Conservation (phyloP, 2,329 filamentous ascomycete species). For the Cyphellophora europaea region DNA sequence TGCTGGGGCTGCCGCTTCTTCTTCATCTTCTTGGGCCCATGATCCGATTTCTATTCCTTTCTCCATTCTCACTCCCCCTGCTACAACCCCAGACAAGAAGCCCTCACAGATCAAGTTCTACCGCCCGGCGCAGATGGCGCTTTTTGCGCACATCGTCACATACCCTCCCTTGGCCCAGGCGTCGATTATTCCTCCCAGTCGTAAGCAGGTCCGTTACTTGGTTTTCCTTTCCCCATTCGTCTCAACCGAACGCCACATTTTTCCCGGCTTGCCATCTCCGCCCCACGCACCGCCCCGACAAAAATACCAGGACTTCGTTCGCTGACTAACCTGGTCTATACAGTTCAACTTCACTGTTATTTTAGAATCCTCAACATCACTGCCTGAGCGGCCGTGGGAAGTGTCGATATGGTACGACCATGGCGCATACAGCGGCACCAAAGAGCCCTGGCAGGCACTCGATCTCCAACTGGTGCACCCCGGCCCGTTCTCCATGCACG, state of each 20-base stretch:
- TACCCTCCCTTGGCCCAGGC: slow-evolving; percentile 70
- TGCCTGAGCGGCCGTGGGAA: slow-evolving; percentile 55
- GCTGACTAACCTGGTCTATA: no score
- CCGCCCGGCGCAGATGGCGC: slow-evolving; percentile 32
- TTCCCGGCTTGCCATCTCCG: no score
- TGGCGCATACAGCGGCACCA: slow-evolving; percentile 31
- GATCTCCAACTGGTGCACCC: slow-evolving; percentile 37
- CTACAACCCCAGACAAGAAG: slow-evolving; percentile 8
- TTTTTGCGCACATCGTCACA: slow-evolving; percentile 48
- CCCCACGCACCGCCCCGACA: no score
- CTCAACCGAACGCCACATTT: no score
- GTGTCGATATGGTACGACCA: slow-evolving; percentile 67
- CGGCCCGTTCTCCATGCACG: slow-evolving; percentile 18
- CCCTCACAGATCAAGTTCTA: slow-evolving; percentile 25
- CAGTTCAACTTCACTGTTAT: slow-evolving; percentile 57
- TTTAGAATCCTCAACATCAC: slow-evolving; percentile 53
- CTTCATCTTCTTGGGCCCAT: no score
- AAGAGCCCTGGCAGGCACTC: slow-evolving; percentile 44
- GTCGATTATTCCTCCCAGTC: slow-evolving; percentile 45
- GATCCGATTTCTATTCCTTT: no score
- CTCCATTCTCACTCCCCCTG: no score
- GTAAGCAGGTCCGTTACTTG: slow-evolving; percentile 26
- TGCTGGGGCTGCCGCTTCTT: no score
- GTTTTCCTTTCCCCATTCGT: no score
- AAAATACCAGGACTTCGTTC: no score